Evolutionary conservation across 129 eudicot genomes (phyloP), one percentile per base, ranked within the genome.

Genomic region (Saposhnikovia divaricata): DNA sequence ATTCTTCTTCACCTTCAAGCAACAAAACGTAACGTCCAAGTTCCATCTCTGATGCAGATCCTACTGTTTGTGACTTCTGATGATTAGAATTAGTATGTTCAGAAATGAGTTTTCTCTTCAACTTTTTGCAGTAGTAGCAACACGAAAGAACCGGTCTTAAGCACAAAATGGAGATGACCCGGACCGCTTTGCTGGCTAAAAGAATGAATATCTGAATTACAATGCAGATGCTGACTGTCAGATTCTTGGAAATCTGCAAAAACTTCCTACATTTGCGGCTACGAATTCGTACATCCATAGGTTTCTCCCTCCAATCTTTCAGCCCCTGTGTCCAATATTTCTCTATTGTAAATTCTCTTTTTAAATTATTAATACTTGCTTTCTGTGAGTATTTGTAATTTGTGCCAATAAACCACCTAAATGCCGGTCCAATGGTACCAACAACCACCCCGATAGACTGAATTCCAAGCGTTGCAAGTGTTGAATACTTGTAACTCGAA

Each of bases 141-240:
- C 73, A 81, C 9, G 73, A 81, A 14, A 81, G 34, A 4, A 81
- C 63, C 5, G 68, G n/a, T 31, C 47, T 42, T 31, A 73, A 59
- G 13, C 78, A 2, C n/a, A 74, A 43, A 18, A 81, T 74, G 31
- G 79, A 74, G 23, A 80, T 55, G 71, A 82, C 76, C 63, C 89
- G 80, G 37, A 89, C 83, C 46, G 80, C 53, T 80, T 91, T 91
- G 81, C 93, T 81, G 39, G 77, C 63, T 34, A 82, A 66, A 45
- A 89, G 89, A 51, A 85, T 63, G 0, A 78, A 81, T 51, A 74
- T 81, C 48, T 89, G 96, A 28, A 84, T 12, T 40, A 80, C 57
- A 14, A 91, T 84, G 76, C 81, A 84, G 51, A 83, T 44, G 1
- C 69, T 75, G 53, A 87, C 40, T 9, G 73, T n/a, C 3, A 69